Evolutionary conservation across 345 rosid genomes (phyloP).

Genomic region (Passiflora organensis): DNA sequence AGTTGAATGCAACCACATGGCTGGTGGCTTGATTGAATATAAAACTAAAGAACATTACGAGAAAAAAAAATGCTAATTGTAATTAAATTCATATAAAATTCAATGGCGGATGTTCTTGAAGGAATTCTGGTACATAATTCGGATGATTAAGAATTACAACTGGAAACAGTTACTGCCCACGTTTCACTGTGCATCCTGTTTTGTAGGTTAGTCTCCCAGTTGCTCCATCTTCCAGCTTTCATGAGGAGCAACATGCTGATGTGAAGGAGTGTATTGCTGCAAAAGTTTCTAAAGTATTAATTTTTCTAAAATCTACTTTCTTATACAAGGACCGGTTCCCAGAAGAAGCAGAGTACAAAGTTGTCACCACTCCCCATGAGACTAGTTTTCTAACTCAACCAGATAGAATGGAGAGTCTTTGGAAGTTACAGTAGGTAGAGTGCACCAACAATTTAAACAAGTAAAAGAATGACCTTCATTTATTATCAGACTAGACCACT

Average conservation of each 20-base stretch:
- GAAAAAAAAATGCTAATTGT: constrained; percentile 20
- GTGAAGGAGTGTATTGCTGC: constrained; percentile 71
- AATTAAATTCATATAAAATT: constrained; percentile 7
- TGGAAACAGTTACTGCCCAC: constrained; percentile 22
- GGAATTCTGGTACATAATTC: constrained; percentile 20
- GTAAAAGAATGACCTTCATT: neutral
- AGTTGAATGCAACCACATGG: no score
- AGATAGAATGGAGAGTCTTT: neutral
- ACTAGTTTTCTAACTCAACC: neutral
- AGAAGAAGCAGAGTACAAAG: neutral
- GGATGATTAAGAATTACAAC: constrained; percentile 27
- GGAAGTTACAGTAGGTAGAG: neutral
- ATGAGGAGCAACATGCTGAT: constrained; percentile 69
- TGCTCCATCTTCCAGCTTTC: constrained; percentile 89
- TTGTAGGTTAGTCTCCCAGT: constrained; percentile 50
- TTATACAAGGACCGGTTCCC: neutral
- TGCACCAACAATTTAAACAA: neutral
- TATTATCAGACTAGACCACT: neutral
- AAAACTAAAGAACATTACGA: neutral
- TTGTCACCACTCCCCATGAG: neutral
- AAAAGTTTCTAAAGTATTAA: constrained; percentile 7
- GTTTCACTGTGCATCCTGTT: constrained; percentile 30
- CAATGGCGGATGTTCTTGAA: constrained; percentile 19
- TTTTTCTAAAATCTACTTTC: no score
- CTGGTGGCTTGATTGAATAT: no score